Evolutionary conservation across 139 green algal genomes (phyloP), one percentile per base, ranked within the genome.

Genomic region (Haematococcus sp.): DNA sequence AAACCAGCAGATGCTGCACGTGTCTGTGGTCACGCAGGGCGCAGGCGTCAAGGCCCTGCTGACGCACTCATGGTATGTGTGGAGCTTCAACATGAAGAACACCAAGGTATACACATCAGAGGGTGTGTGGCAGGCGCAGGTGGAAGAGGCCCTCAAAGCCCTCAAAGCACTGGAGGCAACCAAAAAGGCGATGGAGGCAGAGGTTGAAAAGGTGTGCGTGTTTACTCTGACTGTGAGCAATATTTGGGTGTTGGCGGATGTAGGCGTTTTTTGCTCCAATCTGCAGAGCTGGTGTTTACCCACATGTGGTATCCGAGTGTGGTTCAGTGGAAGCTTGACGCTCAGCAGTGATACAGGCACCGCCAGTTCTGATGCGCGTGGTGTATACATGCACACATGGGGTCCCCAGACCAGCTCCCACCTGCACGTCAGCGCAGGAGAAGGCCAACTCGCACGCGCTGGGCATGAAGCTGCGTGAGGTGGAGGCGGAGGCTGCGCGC

Each of bases 11-110:
- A n/a, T n/a, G n/a, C 52, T 32, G 22, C 52, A 32, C 4, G 7
- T 61, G 20, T 25, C 20, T 28, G 20, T 4, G 11, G 20, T 61
- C 4, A 4, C 31, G 15, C 61, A 72, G 66, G 79, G 79, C 22
- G 65, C 55, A 19, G 77, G 77, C 44, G 74, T 85, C 17, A 79
- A 79, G 35, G 43, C 31, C 20, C 55, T 86, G 11, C 16, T 79
- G 32, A 2, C 1, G 5, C 25, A 63, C 23, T 68, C 58, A 40
- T 83, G 73, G 73, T 69, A 66, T 32, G 46, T 86, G 31, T 80
- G 68, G 79, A 68, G 52, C 35, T 78, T 79, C 74, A 81, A 76
- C 65, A 73, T 73, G 46, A 80, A 81, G 74, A 73, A 40, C 46
- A 68, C 80, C 28, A 60, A 73, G 55, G 74, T 87, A 0, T 81